Evolutionary conservation across 371 early-diverging fungal genomes (phyloP), one percentile per base, ranked within the genome.

Genomic region (Zopfochytrium polystomum): DNA sequence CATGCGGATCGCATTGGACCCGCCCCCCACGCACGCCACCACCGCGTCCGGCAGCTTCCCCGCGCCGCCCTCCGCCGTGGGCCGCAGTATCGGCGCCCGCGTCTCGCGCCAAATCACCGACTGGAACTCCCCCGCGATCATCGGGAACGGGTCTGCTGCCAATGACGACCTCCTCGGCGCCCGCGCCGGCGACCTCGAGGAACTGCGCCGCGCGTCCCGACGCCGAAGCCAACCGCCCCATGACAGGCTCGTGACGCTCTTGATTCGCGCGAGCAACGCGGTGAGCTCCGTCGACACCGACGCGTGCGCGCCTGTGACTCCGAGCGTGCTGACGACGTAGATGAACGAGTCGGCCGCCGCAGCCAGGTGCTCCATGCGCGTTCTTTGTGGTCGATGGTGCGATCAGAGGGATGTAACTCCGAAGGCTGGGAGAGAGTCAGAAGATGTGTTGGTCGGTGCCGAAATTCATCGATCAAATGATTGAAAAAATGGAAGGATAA

Each of bases 201-300:
- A 95, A 98, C 57, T 96, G 96, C 53, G 90, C n/a, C 90, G 38
- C 87, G 81, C 22, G 81, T 94, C 27, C 89, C 81, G 20, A 98
- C 95, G 67, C 98, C 96, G 73, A 98, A 98, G 33, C 98, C 98
- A 35, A 98, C 95, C 18, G 96, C 98, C 46, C n/a, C 96, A 77
- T 2, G 95, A 92, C 29, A 89, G 63, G 26, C 80, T 61, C 11
- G 74, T 75, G 27, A 89, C 87, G 66, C 88, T 73, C 60, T 89
- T 84, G 71, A 98, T 87, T 48, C 90, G 86, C 1, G 68, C 65
- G 42, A 98, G 66, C 47, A 95, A 74, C 2, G 74, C 63, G 7
- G 90, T 85, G 32, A 96, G 84, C 26, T 88, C 86, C 6, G 72
- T 38, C 57, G 81, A 85, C 49, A 96, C 87, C 13, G 77, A 61